Evolutionary conservation across 208 protist genomes (phyloP).

Genomic region (Acanthamoeba royreba): DNA sequence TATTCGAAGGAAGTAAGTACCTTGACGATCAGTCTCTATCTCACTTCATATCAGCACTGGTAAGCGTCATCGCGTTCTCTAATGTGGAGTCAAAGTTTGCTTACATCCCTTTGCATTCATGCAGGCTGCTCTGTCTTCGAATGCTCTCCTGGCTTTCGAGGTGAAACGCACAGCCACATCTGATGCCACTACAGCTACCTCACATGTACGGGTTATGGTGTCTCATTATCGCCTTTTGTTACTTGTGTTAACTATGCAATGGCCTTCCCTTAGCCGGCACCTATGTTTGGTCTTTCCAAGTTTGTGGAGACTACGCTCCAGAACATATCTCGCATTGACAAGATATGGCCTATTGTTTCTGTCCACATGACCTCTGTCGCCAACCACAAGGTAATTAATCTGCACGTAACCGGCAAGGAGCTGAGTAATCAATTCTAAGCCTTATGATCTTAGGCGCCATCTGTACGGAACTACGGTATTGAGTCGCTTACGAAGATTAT

Average conservation of each 20-base stretch:
- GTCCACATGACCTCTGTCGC: slow-evolving; percentile 32
- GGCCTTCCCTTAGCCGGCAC: neutral
- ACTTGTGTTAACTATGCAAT: neutral
- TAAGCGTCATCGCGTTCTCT: neutral
- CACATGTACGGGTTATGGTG: neutral
- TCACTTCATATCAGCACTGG: neutral
- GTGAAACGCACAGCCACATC: neutral
- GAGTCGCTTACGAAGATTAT: slow-evolving; percentile 44
- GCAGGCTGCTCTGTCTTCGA: neutral
- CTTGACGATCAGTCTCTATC: neutral
- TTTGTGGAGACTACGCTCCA: slow-evolving; percentile 48
- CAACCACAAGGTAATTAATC: slow-evolving; percentile 13
- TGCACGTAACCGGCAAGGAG: neutral
- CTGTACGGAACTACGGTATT: slow-evolving; percentile 1
- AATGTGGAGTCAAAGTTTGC: no score
- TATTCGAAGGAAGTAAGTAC: slow-evolving; percentile 17
- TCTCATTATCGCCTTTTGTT: neutral
- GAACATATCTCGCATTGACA: slow-evolving; percentile 61
- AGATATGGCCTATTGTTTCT: slow-evolving; percentile 52
- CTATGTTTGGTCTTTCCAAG: slow-evolving; percentile 57
- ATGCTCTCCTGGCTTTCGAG: neutral
- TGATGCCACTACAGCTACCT: neutral
- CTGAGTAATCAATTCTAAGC: neutral
- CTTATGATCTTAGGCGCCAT: neutral
- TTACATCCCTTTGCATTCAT: no score